Percentiles rank a stretch among this genome's conserved stretches.
Evolutionary conservation across 257 asterid species (phyloP).

Genomic region (Ophiorrhiza pumila): DNA sequence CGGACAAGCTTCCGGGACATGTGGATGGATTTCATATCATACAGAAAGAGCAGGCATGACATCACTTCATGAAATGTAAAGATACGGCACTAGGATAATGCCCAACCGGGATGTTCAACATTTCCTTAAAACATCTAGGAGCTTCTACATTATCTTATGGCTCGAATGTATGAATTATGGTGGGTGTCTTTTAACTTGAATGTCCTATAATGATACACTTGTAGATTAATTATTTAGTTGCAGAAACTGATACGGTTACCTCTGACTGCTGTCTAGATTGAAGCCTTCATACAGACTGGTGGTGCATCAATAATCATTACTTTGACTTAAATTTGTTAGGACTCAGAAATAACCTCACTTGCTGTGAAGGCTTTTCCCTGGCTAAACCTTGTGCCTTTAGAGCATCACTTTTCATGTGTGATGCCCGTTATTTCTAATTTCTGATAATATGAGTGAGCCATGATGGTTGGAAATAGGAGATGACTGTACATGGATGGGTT

Average conservation of each 20-base stretch:
- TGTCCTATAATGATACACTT: background rate
- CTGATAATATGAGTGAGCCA: background rate
- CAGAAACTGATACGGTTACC: background rate
- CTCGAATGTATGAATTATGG: background rate
- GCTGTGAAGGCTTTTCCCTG: no score
- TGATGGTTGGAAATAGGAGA: background rate
- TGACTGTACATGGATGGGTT: background rate
- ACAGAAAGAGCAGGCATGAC: no score
- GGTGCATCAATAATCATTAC: no score
- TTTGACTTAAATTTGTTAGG: no score
- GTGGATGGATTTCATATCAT: no score
- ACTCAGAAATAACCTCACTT: no score
- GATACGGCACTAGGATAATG: background rate
- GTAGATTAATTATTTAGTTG: background rate
- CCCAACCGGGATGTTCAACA: background rate
- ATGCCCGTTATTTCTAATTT: background rate
- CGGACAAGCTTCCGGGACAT: background rate
- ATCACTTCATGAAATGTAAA: background rate
- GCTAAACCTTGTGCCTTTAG: no score
- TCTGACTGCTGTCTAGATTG: no score
- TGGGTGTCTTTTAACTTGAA: background rate
- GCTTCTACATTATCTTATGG: background rate
- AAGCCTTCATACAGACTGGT: no score
- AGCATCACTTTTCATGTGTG: no score
- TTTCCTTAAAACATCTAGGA: background rate